phyloP scores from a whole-genome alignment of 225 moss, liverwort and hornwort genomes.

The Pseudoscleropodium purum region DNA sequence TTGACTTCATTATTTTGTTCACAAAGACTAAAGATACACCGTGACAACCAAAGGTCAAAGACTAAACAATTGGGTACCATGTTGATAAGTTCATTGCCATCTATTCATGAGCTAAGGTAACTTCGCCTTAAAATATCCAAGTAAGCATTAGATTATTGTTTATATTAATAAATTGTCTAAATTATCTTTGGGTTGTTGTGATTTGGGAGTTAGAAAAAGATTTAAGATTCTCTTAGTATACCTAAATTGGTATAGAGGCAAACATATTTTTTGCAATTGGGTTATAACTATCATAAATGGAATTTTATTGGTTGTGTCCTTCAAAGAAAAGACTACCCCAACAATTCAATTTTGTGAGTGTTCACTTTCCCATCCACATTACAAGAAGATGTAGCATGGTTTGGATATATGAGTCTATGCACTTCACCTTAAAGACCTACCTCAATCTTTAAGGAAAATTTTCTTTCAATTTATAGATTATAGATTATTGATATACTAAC shows the following conservation, averaged over 20 bases:
- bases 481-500: not conserved
- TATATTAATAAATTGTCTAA: no score
- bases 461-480: not conserved
- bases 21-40: not conserved
- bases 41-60: no score
- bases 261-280: not conserved
- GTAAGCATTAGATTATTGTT: not conserved
- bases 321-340: fast-evolving
- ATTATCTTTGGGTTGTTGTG: not conserved
- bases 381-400: not conserved
- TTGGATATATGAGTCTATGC: fast-evolving
- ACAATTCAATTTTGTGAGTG: not conserved
- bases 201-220: not conserved
- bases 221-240: not conserved
- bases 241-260: not conserved
- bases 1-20: no score
- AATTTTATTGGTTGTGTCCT: not conserved
- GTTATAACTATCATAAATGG: fast-evolving
- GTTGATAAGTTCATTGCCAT: no score
- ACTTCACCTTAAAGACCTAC: fast-evolving
- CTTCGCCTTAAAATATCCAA: not conserved
- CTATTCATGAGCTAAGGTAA: no score
- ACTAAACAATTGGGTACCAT: not conserved
- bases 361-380: fast-evolving
- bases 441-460: not conserved